Base-by-base conservation (phyloP, 2,329 filamentous ascomycete genomes). In the Fusarium humuli region DNA sequence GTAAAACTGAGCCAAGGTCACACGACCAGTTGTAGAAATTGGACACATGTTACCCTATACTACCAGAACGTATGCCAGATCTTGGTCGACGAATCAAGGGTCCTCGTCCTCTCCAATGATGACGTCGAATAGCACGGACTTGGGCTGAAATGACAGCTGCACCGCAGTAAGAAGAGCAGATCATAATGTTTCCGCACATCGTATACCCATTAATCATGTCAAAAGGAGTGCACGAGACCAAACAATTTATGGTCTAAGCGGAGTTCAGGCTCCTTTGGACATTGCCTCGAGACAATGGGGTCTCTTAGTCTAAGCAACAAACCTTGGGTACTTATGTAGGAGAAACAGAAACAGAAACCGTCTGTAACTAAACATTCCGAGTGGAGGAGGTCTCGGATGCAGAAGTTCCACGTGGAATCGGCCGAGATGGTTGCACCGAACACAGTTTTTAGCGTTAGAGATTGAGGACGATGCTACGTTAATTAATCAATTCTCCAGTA, bases 361-460 rank as follows among this genome's bases (percentile, higher is more conserved):
- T 37, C 48, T n/a, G 23, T 41, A 9, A 16, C 25, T 53, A 27
- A 53, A 34, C 13, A 29, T 25, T 44, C 16, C 10, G 22, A 25
- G 47, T 49, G 52, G 56, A 67, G 69, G 58, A 49, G 30, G 63
- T 66, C 47, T 69, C 66, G 60, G 60, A 46, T 57, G 34, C 41
- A 54, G 29, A 44, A 49, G 34, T 61, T 30, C 70, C 70, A 73
- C 70, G 70, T 73, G 70, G 67, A 71, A 58, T 58, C 20, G 56
- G 58, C 37, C 40, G 53, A 65, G 56, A 73, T 66, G 61, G 56
- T 61, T 55, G 56, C 53, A 60, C 52, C 30, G 37, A 57, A 48
- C 20, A 57, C 52, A 54, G 50, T 29, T 57, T 44, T 55, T 47
- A 50, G 61, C 61, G 56, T 53, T 37, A 11, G 5, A 48, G 22